phyloP scores from a whole-genome alignment of 2,329 filamentous ascomycete genomes.

The Penicillium sp. region DNA sequence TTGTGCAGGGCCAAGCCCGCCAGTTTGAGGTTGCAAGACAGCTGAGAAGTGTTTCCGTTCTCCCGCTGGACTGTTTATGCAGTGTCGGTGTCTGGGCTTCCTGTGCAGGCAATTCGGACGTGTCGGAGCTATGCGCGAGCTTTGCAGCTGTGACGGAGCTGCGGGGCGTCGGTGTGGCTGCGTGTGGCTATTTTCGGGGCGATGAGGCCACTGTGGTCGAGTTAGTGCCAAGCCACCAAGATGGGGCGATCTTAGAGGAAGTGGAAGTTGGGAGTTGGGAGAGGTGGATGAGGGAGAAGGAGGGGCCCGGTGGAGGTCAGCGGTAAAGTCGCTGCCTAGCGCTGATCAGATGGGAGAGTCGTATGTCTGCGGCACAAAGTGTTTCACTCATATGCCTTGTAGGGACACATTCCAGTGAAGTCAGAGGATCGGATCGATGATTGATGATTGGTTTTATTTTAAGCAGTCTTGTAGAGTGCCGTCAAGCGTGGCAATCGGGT shows the following conservation, averaged over 20 bases:
- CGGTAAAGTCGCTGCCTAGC: slow-evolving; percentile 1
- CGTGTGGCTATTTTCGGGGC: slow-evolving; percentile 1
- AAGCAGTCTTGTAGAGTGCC: not conserved
- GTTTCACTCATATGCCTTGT: not conserved
- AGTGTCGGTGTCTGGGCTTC: not conserved
- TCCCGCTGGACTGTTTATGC: not conserved
- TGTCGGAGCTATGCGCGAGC: not conserved
- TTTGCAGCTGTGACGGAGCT: not conserved
- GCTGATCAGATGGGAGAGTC: not conserved
- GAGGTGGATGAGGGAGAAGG: too few species aligned
- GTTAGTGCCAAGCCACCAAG: not conserved
- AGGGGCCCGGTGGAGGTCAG: too few species aligned
- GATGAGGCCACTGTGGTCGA: not conserved
- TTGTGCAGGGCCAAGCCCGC: slow-evolving; percentile 6
- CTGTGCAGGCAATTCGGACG: not conserved
- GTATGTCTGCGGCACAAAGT: not conserved
- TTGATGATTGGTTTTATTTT: not conserved
- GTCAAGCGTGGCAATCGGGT: not conserved
- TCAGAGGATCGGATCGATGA: not conserved
- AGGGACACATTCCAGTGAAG: not conserved
- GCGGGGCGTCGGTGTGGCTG: slow-evolving; percentile 2
- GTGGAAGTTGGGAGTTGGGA: not conserved
- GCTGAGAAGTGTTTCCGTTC: not conserved
- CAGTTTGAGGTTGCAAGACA: not conserved
- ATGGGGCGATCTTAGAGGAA: not conserved